Base-by-base conservation (phyloP, 2,329 filamentous ascomycete genomes). In the Arthrobotrys entomopaga region DNA sequence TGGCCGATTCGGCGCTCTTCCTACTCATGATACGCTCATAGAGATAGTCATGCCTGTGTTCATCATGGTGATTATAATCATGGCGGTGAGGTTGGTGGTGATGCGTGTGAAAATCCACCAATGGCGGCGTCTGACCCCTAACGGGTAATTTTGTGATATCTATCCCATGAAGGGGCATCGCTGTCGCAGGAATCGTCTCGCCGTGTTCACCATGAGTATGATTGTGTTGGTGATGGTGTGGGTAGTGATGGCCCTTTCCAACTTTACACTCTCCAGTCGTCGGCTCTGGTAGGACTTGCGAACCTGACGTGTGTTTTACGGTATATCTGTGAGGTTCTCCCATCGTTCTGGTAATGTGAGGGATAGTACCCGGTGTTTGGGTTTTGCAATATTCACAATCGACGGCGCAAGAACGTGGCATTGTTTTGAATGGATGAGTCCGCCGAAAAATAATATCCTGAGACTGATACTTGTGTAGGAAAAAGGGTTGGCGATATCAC, bases 151-250 rank as follows among this genome's bases (percentile, higher is more conserved):
- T 63, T 16, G 57, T 48, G 13, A 65, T 24, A 58, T 74, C 61
- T 7, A 59, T 57, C 10, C 34, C 49, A 16, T 53, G 57, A 26
- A 48, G 29, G 6, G 59, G 48, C 7, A 48, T 24, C 2, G 15
- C 19, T 5, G 57, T 5, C 4, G 49, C 15, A n/a, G n/a, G 10
- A 11, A 52, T 52, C 5, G 16, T 49, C 10, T 74, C 70, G 13
- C 63, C 63, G 3, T 48, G 22, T 11, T 67, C 42, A 11, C 46
- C 58, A 26, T 74, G 70, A 3, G 63, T 74, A 52, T 74, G 70
- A 26, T 74, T 49, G n/a, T 74, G 70, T 42, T 74, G 70, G 20
- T 74, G 70, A 42, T 74, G 70, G 22, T 74, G 70, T 16, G 70
- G 70, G 40, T 54, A 74, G 22, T 74, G 70, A 20, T 74, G 70